Percentiles rank a stretch among this genome's conserved stretches.
Conservation (phyloP, 257 asterid genomes). For the Pogostemon cablin region DNA sequence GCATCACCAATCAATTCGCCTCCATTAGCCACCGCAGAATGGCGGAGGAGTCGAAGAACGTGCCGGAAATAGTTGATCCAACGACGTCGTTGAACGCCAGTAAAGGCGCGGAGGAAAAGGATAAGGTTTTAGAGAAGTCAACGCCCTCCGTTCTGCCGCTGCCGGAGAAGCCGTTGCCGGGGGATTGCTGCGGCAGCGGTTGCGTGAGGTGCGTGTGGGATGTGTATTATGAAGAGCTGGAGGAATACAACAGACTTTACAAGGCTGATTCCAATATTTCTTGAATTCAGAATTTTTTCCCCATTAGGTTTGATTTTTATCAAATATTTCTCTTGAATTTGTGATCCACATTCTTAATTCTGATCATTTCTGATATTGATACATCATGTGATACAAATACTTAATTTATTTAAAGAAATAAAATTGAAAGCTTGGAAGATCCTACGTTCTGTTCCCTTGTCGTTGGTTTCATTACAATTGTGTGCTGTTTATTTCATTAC, state of each 20-base stretch:
- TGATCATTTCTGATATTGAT: slow-evolving; percentile 2
- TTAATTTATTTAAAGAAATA: slow-evolving; percentile 12
- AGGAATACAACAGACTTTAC: slow-evolving; percentile 59
- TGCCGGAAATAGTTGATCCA: neutral
- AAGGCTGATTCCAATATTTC: slow-evolving; percentile 30
- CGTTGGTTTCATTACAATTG: neutral
- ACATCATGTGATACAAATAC: slow-evolving; percentile 7
- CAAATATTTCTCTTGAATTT: slow-evolving; percentile 6
- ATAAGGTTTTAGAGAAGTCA: slow-evolving; percentile 44
- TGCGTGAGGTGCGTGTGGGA: slow-evolving; percentile 88
- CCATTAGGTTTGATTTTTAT: slow-evolving; percentile 20
- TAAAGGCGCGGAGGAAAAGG: slow-evolving; percentile 21
- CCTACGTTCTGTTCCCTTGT: slow-evolving; percentile 1
- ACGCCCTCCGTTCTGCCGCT: slow-evolving; percentile 50
- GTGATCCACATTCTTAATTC: neutral
- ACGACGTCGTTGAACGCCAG: slow-evolving; percentile 7
- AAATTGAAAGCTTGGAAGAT: neutral
- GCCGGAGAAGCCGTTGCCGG: slow-evolving; percentile 84
- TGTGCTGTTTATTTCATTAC: neutral
- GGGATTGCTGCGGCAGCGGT: slow-evolving; percentile 85
- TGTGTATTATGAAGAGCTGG: slow-evolving; percentile 71
- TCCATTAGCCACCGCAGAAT: slow-evolving; percentile 29
- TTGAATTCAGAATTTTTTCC: neutral
- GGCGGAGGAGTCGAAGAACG: slow-evolving; percentile 45
- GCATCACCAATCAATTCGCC: slow-evolving; percentile 18